Evolutionary conservation across 768 basidiomycete species (phyloP).

Genomic region (Xerocomellus intermedius): DNA sequence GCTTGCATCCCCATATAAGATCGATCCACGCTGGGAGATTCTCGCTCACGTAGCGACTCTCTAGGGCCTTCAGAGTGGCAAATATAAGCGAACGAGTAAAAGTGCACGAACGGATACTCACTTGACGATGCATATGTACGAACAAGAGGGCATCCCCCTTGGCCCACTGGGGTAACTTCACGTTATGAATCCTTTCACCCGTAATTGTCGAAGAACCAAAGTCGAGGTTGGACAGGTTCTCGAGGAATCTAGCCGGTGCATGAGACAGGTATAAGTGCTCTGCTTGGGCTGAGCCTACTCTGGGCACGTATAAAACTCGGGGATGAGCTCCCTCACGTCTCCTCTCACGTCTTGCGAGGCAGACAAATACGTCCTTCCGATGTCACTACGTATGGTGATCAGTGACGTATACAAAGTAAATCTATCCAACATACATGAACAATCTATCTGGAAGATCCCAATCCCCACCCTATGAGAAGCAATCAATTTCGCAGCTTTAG

Average conservation of each 20-base stretch:
- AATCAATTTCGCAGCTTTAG: not conserved
- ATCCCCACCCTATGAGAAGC: slow-evolving; percentile 69
- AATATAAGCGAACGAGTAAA: not conserved
- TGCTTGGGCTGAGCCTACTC: slow-evolving; percentile 46
- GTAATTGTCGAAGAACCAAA: slow-evolving; percentile 73
- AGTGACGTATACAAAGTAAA: not conserved
- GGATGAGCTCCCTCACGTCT: slow-evolving; percentile 91
- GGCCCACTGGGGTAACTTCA: slow-evolving; percentile 90
- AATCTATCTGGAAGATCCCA: slow-evolving; percentile 92
- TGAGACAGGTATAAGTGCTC: not conserved
- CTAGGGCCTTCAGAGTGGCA: slow-evolving; percentile 59
- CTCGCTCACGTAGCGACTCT: slow-evolving; percentile 84
- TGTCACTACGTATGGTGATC: slow-evolving; percentile 47
- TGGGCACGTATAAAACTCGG: slow-evolving; percentile 83
- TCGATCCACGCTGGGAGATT: slow-evolving; percentile 90
- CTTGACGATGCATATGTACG: slow-evolving; percentile 72
- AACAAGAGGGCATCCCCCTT: slow-evolving; percentile 81
- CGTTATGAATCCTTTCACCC: slow-evolving; percentile 81
- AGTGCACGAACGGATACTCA: slow-evolving; percentile 30
- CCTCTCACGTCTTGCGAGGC: slow-evolving; percentile 84
- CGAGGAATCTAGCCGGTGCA: slow-evolving; percentile 61
- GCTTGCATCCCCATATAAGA: slow-evolving; percentile 87
- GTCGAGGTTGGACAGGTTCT: slow-evolving; percentile 76
- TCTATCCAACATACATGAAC: slow-evolving; percentile 53
- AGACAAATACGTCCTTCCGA: slow-evolving; percentile 79